Conservation (phyloP, 1,284 basidiomycete genomes). For the Mycena citricolor region DNA sequence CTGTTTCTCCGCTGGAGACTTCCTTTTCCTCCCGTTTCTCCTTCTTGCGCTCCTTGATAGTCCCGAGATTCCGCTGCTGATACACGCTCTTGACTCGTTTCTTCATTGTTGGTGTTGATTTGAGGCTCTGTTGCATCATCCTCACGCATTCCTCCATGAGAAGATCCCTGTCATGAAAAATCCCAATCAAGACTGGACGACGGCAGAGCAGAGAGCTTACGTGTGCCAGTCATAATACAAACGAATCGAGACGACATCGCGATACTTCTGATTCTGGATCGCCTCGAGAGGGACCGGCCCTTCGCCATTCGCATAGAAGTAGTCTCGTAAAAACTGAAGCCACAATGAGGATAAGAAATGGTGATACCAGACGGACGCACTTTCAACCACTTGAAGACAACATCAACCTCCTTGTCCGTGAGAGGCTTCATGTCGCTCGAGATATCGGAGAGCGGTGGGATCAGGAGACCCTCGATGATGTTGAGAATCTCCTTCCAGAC, state of each 20-base stretch:
- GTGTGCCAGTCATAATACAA: conserved; percentile 95
- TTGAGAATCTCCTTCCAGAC: conserved; percentile 96
- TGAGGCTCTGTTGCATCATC: conserved; percentile 83
- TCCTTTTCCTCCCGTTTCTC: conserved; percentile 85
- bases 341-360: conserved; percentile 4
- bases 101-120: conserved; percentile 73
- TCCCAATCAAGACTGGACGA: conserved; percentile 6
- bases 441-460: conserved; percentile 90
- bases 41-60: conserved; percentile 92
- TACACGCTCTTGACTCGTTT: conserved; percentile 91
- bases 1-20: conserved; percentile 79
- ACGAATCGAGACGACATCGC: conserved; percentile 86
- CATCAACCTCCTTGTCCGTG: conserved; percentile 93
- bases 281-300: conserved; percentile 84
- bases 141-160: conserved; percentile 96
- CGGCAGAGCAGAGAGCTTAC: conserved; percentile 45
- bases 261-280: conserved; percentile 96
- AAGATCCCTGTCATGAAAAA: conserved; percentile 59
- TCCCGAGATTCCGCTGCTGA: conserved; percentile 89
- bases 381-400: conserved; percentile 98
- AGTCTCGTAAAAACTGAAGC: conserved; percentile 84
- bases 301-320: conserved; percentile 94
- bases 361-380: conserved; percentile 38
- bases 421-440: conserved; percentile 89
- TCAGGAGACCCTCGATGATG: conserved; percentile 86